Percentiles rank a stretch among this genome's conserved stretches.
phyloP scores from a whole-genome alignment of 257 asterid species.

The Salvia miltiorrhiza region DNA sequence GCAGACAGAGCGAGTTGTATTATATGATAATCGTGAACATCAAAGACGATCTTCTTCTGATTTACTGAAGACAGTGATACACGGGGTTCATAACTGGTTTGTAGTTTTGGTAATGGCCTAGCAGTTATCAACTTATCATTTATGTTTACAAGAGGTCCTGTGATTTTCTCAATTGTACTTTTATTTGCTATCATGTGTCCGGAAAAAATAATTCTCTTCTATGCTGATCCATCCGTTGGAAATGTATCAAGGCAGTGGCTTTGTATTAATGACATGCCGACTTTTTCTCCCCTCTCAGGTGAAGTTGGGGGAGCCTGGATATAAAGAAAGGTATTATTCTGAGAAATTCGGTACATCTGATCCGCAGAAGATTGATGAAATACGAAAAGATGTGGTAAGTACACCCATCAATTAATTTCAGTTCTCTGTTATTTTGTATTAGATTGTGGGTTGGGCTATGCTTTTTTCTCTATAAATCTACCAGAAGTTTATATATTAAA shows the following conservation, averaged over 20 bases:
- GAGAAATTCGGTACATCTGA: conserved; percentile 75
- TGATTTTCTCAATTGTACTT: neutral
- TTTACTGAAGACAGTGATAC: neutral
- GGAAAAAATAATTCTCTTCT: neutral
- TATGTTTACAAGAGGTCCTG: neutral
- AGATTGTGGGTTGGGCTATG: neutral
- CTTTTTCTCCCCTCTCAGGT: conserved; percentile 45
- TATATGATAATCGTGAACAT: neutral
- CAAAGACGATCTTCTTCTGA: neutral
- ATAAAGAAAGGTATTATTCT: conserved; percentile 85
- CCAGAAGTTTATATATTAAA: neutral
- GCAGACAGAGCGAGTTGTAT: no score
- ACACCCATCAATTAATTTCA: conserved; percentile 16
- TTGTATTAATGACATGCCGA: conserved; percentile 13
- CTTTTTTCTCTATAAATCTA: neutral
- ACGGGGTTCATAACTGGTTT: neutral
- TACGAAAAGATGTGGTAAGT: conserved; percentile 76
- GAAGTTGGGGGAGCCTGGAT: conserved; percentile 94
- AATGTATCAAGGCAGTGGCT: conserved; percentile 14
- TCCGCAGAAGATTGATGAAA: conserved; percentile 59
- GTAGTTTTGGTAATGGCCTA: neutral
- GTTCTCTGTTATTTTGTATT: conserved; percentile 13
- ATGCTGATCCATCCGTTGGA: neutral
- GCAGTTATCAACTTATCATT: neutral
- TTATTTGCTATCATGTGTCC: conserved; percentile 2